Evolutionary conservation across 306 rosid species (phyloP), one percentile per base, ranked within the genome.

Genomic region (Prunus armeniaca): DNA sequence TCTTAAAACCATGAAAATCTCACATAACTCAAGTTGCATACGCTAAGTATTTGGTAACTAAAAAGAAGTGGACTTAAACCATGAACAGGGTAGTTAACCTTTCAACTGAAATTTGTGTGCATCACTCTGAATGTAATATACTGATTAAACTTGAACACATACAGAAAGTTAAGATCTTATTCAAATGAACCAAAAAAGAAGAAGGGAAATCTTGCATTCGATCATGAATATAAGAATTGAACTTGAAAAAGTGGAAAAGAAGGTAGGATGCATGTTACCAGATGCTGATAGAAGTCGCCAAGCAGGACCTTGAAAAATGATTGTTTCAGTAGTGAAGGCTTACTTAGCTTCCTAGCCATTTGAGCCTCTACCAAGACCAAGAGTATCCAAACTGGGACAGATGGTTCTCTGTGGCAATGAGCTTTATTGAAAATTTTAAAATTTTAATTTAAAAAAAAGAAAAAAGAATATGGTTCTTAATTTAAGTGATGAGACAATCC

Each of bases 301-400:
- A 54, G 30, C 12, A 71, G 51, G 65, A 71, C 32, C 65, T 54
- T 71, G 65, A 55, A 55, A 11, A 71, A 71, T 1, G 65, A 54
- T 55, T 1, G 51, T 71, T n/a, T 20, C 66, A 13, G 14, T 27
- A 2, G 11, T 27, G 19, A 61, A 61, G 1, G 15, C 63, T 70
- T 52, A 52, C 13, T 19, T 24, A n/a, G 49, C 10, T 32, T 71
- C 49, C 50, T 34, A 5, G 64, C 65, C 65, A 71, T 71, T 71
- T 12, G 51, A 54, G 12, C 18, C 46, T 38, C 43, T 6, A 38
- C 43, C 43, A 12, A 12, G 22, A 1, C 24, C 13, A 17, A 51
- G 56, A 51, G 56, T 51, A 12, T 18, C 43, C 43, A 38, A 51
- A 13, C 9, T 5, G n/a, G 56, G 20, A 51, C 8, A 51, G 3